phyloP scores from a whole-genome alignment of 192 early-diverging fungal species.

The Coemansia sp. region DNA sequence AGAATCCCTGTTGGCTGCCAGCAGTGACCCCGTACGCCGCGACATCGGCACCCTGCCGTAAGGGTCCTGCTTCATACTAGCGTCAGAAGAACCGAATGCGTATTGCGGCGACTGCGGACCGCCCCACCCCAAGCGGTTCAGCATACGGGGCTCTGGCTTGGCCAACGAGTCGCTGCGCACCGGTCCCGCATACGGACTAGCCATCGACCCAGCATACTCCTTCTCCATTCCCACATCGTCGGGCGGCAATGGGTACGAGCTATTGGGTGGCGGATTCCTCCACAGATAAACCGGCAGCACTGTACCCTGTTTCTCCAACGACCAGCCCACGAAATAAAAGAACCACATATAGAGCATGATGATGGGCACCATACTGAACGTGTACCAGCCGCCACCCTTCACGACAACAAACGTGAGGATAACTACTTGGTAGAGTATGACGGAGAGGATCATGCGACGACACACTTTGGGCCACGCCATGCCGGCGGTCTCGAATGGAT shows the following conservation, averaged over 20 bases:
- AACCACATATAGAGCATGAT: conserved; percentile 46
- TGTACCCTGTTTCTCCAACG: conserved; percentile 43
- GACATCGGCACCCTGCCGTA: background rate
- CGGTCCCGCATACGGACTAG: conserved; percentile 1
- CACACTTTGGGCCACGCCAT: conserved; percentile 74
- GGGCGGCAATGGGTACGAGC: conserved; percentile 48
- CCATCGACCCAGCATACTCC: background rate
- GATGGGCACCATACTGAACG: conserved; percentile 42
- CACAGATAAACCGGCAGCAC: conserved; percentile 45
- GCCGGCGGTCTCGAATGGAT: conserved; percentile 73
- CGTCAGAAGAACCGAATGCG: background rate
- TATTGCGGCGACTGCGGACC: conserved; percentile 1
- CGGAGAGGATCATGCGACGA: conserved; percentile 64
- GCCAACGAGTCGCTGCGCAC: background rate
- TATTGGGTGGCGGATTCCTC: conserved; percentile 49
- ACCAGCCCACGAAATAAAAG: conserved; percentile 46
- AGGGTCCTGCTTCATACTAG: background rate
- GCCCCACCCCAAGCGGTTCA: conserved; percentile 2
- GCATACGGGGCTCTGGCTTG: conserved; percentile 1
- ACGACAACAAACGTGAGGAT: conserved; percentile 61
- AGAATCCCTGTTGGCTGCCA: background rate
- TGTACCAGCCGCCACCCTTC: conserved; percentile 53
- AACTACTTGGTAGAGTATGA: conserved; percentile 68
- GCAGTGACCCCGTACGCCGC: conserved; percentile 7
- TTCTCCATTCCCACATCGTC: background rate